Evolutionary conservation across 116 monocot genomes (phyloP), one percentile per base, ranked within the genome.

Genomic region (Papilionanthe hybrid): DNA sequence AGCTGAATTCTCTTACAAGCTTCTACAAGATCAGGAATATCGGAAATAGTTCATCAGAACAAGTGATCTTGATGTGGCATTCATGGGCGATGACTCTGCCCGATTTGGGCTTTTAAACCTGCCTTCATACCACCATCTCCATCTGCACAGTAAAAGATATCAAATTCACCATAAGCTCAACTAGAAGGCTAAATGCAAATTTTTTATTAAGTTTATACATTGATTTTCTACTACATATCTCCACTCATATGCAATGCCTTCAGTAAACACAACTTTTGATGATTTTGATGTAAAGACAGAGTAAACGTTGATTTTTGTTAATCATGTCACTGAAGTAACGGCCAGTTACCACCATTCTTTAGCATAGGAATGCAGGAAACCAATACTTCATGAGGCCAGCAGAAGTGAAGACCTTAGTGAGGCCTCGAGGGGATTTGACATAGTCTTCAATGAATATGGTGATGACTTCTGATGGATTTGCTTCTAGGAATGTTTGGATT

Each of bases 231-330:
- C 88, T 10, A 94, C 79, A 47, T 94, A 98, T 82, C 82, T 86
- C 98, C 98, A 98, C 73, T 90, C 85, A 69, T 94, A 98, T 3
- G 98, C 91, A 75, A 98, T 90, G 50, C 91, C 98, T 72, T 98
- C 98, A 0, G 88, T 79, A 72, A n/a, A n/a, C n/a, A 84, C 88
- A 73, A 94, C 94, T 71, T 94, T 98, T 29, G 84, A 78, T 20
- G 72, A 68, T 78, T 91, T 98, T 0, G 94, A 94, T 0, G 98
- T 98, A 83, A 98, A 98, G 49, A 95, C 95, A 9, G n/a, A 95
- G 12, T 27, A 93, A 77, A 11, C 93, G 86, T 37, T 89, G 91
- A 79, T 95, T 95, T 23, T 72, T 78, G 66, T 57, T 58, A 37
- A 95, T 82, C 93, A 95, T 95, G 77, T 91, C 91, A 43, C 85